Conservation (phyloP, 306 rosid genomes). For the Oxytropis ochrocephala region DNA sequence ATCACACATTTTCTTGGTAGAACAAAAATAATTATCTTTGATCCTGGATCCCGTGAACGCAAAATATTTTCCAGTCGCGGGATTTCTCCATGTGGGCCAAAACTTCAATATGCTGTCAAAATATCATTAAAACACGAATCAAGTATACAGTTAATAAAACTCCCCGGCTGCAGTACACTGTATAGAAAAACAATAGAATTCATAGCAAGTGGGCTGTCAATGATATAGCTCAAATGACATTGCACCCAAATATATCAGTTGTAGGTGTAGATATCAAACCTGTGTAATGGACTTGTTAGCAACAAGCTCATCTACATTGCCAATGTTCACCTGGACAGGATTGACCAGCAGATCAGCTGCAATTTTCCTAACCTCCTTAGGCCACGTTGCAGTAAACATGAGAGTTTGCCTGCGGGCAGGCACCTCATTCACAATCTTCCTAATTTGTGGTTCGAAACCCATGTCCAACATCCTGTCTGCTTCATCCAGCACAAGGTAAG, state of each 20-base stretch:
- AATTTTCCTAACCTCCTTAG: slow-evolving; percentile 95
- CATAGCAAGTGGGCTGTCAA: background rate
- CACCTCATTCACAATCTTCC: slow-evolving; percentile 93
- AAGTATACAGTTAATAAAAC: background rate
- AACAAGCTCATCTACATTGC: slow-evolving; percentile 95
- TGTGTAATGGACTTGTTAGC: slow-evolving; percentile 95
- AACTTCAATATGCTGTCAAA: slow-evolving; percentile 75
- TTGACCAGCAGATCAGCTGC: slow-evolving; percentile 91
- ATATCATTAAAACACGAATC: slow-evolving; percentile 1
- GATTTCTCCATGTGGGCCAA: slow-evolving; percentile 69
- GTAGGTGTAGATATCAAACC: slow-evolving; percentile 40
- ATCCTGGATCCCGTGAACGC: slow-evolving; percentile 91
- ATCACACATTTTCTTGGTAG: slow-evolving; percentile 99
- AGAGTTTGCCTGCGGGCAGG: slow-evolving; percentile 94
- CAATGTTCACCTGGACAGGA: slow-evolving; percentile 95
- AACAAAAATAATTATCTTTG: slow-evolving; percentile 85
- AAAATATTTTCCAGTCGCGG: slow-evolving; percentile 78
- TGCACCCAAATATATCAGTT: background rate
- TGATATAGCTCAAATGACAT: background rate
- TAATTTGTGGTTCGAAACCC: slow-evolving; percentile 99
- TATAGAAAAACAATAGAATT: background rate
- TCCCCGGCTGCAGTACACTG: background rate
- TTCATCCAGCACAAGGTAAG: slow-evolving; percentile 93
- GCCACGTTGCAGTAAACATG: slow-evolving; percentile 99
- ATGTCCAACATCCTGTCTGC: slow-evolving; percentile 99